Percentiles rank a stretch among this genome's conserved stretches.
These are phyloP conservation scores for Talaromyces sp. DNA, from an alignment of 2,329 filamentous ascomycete species.

Conservation along the genomic window DNA sequence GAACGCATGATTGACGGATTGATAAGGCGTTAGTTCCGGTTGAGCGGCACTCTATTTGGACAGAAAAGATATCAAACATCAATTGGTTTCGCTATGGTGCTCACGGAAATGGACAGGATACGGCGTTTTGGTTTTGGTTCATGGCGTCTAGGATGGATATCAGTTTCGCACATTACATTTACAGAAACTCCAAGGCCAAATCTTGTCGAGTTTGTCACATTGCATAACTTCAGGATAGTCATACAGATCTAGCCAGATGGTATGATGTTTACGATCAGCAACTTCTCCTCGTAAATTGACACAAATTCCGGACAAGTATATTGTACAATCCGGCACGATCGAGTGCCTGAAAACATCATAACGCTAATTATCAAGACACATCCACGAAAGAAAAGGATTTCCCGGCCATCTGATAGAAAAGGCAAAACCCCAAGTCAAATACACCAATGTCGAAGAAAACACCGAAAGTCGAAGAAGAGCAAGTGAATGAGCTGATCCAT, in stretches of 20 bases:
- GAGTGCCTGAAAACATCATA: not conserved
- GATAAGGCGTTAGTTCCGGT: not conserved
- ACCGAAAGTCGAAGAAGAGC: not conserved
- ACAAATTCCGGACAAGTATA: not conserved
- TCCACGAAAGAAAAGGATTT: not conserved
- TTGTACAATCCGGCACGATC: slow-evolving; percentile 9
- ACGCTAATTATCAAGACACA: slow-evolving; percentile 12
- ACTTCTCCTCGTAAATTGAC: not conserved
- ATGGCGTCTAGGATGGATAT: not conserved
- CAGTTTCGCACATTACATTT: not conserved
- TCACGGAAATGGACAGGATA: not conserved
- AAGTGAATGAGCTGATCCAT: slow-evolving; percentile 16
- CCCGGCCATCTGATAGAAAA: not conserved
- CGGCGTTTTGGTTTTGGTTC: not conserved
- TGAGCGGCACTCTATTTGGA: not conserved
- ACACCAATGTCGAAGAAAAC: not conserved
- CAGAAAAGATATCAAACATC: not conserved
- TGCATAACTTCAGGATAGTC: not conserved
- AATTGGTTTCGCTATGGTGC: not conserved
- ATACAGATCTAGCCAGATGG: not conserved
- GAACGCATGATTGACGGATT: not conserved
- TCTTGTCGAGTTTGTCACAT: not conserved
- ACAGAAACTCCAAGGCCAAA: not conserved
- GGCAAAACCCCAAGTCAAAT: slow-evolving; percentile 2
- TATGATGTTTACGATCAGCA: not conserved